phyloP scores from a whole-genome alignment of 768 basidiomycete genomes.

The Lentinula sp. region DNA sequence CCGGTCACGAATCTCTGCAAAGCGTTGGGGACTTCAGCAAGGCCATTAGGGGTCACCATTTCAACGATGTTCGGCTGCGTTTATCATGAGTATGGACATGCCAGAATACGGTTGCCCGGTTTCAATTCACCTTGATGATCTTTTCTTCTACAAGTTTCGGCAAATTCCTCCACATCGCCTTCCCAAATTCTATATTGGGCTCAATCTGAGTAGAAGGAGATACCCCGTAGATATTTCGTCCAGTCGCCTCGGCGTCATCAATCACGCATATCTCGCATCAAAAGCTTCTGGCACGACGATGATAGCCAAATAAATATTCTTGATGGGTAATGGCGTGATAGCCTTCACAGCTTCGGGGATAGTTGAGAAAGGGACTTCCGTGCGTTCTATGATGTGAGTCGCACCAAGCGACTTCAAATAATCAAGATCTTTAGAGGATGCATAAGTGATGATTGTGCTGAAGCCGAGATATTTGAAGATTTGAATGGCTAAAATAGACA shows the following conservation, averaged over 20 bases:
- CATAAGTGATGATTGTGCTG: constrained; percentile 27
- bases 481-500: not conserved
- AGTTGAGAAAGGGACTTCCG: not conserved
- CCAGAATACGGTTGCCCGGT: not conserved
- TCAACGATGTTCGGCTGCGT: not conserved
- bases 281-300: not conserved
- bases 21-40: not conserved
- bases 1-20: not conserved
- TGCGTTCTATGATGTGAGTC: constrained; percentile 30
- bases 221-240: not conserved
- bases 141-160: not conserved
- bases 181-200: not conserved
- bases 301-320: not conserved
- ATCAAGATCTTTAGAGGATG: constrained; percentile 22
- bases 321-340: not conserved
- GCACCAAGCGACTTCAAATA: constrained; percentile 32
- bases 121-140: not conserved
- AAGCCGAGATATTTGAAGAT: not conserved
- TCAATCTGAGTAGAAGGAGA: not conserved
- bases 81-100: not conserved
- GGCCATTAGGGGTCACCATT: not conserved
- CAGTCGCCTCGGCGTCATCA: not conserved
- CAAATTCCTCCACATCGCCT: not conserved
- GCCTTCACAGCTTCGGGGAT: not conserved
- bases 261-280: not conserved